Conservation (phyloP, 2,329 filamentous ascomycete species). For the Coniochaeta sp. region DNA sequence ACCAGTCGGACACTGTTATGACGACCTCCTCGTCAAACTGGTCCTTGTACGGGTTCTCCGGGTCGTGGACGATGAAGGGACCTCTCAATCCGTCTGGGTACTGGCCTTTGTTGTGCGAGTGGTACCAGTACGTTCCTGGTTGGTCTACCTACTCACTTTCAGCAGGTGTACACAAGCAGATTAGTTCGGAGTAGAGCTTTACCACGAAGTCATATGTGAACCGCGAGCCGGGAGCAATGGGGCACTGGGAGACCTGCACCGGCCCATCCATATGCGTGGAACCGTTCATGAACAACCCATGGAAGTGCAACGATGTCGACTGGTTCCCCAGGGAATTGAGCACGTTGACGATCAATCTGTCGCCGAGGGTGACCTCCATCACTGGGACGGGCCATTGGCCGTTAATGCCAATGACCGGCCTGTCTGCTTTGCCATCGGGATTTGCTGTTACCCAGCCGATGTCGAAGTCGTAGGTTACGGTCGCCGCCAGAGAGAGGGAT, state of each 20-base stretch:
- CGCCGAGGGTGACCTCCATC: constrained; percentile 57
- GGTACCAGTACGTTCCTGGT: constrained; percentile 75
- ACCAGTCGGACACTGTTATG: constrained; percentile 64
- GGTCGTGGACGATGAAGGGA: constrained; percentile 58
- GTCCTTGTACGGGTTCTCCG: constrained; percentile 46
- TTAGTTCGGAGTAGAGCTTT: constrained; percentile 11
- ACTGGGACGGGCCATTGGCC: constrained; percentile 65
- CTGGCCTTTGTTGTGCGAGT: constrained; percentile 60
- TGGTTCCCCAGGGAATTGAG: constrained; percentile 56
- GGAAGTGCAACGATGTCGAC: constrained; percentile 60
- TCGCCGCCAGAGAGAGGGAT: constrained; percentile 25
- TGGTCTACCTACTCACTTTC: constrained; percentile 44
- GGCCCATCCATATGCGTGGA: constrained; percentile 67
- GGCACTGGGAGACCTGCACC: constrained; percentile 57
- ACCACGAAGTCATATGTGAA: constrained; percentile 67
- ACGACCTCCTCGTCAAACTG: constrained; percentile 57
- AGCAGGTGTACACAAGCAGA: background rate
- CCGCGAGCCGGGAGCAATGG: constrained; percentile 54
- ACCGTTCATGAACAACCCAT: constrained; percentile 64
- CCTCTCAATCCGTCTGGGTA: constrained; percentile 65
- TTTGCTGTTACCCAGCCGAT: constrained; percentile 65
- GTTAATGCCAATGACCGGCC: constrained; percentile 72
- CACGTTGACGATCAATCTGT: constrained; percentile 52
- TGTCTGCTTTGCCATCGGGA: constrained; percentile 59
- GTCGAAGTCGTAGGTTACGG: constrained; percentile 57